Evolutionary conservation across 805 yeast genomes (phyloP).

Genomic region (Teunomyces kruisii): DNA sequence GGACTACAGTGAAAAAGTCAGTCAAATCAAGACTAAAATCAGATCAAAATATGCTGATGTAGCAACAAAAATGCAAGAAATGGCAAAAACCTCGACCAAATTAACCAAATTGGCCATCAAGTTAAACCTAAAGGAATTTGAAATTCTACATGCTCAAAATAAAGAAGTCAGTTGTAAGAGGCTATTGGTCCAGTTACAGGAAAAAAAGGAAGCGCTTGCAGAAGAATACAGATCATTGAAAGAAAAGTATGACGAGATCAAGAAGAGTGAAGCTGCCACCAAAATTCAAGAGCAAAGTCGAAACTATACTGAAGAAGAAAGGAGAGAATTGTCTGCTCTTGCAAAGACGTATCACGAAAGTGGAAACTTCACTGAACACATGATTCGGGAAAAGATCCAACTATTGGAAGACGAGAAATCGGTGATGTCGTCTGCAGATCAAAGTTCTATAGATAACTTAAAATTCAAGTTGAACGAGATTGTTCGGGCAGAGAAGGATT

Average conservation of each 20-base stretch:
- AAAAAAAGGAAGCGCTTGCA: slow-evolving; percentile 23
- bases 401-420: slow-evolving; percentile 48
- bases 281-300: slow-evolving; percentile 34
- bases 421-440: slow-evolving; percentile 37
- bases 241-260: slow-evolving; percentile 36
- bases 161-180: slow-evolving; percentile 20
- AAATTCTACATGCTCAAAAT: slow-evolving; percentile 19
- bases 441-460: slow-evolving; percentile 39
- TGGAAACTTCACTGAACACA: slow-evolving; percentile 37
- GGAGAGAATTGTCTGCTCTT: slow-evolving; percentile 36
- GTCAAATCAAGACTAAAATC: slow-evolving; percentile 28
- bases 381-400: slow-evolving; percentile 40
- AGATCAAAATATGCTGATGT: slow-evolving; percentile 16
- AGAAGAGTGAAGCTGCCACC: slow-evolving; percentile 40
- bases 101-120: slow-evolving; percentile 17
- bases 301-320: slow-evolving; percentile 38
- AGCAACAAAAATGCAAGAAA: slow-evolving; percentile 18
- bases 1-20: slow-evolving; percentile 44
- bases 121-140: slow-evolving; percentile 12
- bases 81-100: slow-evolving; percentile 23
- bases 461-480: slow-evolving; percentile 35
- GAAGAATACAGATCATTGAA: slow-evolving; percentile 35
- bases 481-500: slow-evolving; percentile 28
- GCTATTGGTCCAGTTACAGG: slow-evolving; percentile 26
- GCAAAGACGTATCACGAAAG: slow-evolving; percentile 37